Evolutionary conservation across 805 yeast genomes (phyloP).

Genomic region (Komagataella pseudopastoris): DNA sequence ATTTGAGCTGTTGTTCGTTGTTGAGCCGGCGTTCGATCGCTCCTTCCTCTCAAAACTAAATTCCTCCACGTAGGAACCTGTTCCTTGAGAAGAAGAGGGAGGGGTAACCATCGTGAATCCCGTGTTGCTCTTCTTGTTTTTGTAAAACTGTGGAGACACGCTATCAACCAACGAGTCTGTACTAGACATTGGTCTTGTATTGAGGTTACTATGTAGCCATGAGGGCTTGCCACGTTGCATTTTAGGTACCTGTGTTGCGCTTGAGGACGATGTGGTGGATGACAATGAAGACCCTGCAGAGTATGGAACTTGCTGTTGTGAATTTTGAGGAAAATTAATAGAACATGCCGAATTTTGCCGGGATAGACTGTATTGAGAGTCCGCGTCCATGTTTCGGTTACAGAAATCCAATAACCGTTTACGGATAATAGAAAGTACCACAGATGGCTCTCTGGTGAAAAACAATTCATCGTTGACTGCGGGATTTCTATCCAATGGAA

Average conservation of each 20-base stretch:
- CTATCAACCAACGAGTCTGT: constrained; percentile 19
- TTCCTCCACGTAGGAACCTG: neutral
- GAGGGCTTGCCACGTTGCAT: constrained; percentile 14
- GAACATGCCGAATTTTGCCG: constrained; percentile 15
- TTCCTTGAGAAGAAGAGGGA: constrained; percentile 11
- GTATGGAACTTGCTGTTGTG: neutral
- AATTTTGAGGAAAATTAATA: neutral
- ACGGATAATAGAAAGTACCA: constrained; percentile 17
- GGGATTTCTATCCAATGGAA: constrained; percentile 12
- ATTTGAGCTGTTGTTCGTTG: neutral
- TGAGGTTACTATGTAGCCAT: constrained; percentile 20
- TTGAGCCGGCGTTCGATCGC: neutral
- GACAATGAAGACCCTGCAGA: neutral
- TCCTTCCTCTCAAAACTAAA: neutral
- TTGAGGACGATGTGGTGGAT: constrained; percentile 2
- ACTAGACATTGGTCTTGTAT: constrained; percentile 14
- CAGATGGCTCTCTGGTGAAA: constrained; percentile 10
- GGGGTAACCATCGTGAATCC: neutral
- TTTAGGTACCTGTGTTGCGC: constrained; percentile 1
- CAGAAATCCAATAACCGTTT: constrained; percentile 18
- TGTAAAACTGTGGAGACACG: constrained; percentile 1
- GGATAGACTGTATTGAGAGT: constrained; percentile 9
- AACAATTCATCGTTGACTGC: constrained; percentile 15
- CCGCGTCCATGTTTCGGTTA: constrained; percentile 6
- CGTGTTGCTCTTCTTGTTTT: neutral